Conservation (phyloP, 1,139 yeast genomes). For the Yamadazyma songkhlaensis region DNA sequence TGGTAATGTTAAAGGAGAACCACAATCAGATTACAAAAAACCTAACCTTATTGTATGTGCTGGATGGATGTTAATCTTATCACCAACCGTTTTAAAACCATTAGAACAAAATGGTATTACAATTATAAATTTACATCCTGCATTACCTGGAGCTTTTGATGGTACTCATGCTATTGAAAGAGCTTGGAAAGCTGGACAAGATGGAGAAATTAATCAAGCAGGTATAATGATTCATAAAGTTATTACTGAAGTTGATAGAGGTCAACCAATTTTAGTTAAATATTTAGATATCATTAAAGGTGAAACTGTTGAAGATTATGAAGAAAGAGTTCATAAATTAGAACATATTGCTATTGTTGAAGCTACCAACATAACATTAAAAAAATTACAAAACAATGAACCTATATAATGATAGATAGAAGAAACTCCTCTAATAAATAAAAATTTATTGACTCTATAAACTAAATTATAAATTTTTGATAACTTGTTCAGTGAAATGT, state of each 20-base stretch:
- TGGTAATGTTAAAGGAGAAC: constrained; percentile 35
- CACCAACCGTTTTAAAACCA: constrained; percentile 71
- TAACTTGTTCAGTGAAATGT: constrained; percentile 77
- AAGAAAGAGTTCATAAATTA: constrained; percentile 72
- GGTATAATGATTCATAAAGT: constrained; percentile 98
- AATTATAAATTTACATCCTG: constrained; percentile 92
- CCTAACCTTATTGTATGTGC: constrained; percentile 95
- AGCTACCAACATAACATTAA: constrained; percentile 67
- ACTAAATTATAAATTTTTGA: constrained; percentile 37
- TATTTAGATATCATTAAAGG: constrained; percentile 68
- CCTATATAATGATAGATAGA: not conserved
- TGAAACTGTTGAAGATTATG: constrained; percentile 78
- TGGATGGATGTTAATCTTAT: constrained; percentile 95
- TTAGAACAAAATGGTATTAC: constrained; percentile 60
- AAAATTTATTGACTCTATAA: constrained; percentile 2
- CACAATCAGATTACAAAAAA: constrained; percentile 30
- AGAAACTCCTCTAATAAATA: constrained; percentile 1
- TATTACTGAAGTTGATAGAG: constrained; percentile 90
- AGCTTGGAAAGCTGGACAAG: constrained; percentile 93
- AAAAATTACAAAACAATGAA: constrained; percentile 1
- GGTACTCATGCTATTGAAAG: constrained; percentile 97
- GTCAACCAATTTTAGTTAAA: constrained; percentile 81
- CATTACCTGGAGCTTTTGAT: constrained; percentile 94
- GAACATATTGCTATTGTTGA: constrained; percentile 94
- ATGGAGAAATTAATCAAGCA: constrained; percentile 70